Evolutionary conservation across 306 rosid genomes (phyloP).

Genomic region (Cucurbita moschata): DNA sequence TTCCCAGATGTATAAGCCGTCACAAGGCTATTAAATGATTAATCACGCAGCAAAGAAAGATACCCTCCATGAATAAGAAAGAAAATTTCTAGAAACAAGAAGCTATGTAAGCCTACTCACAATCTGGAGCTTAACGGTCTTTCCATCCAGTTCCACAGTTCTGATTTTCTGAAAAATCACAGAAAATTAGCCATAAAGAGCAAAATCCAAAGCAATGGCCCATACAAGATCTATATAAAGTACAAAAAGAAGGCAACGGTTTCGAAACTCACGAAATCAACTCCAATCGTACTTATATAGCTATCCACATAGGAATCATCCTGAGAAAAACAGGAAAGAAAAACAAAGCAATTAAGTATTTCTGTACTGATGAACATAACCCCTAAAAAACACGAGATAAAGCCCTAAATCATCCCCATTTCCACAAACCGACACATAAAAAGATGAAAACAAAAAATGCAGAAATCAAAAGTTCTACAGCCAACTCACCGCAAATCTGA

Average conservation of each 20-base stretch:
- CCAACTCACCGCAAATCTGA: constrained; percentile 63
- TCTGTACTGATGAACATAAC: background rate
- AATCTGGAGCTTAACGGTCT: constrained; percentile 91
- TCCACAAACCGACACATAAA: background rate
- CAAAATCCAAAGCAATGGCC: background rate
- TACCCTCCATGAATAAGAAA: background rate
- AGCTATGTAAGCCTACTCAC: constrained; percentile 28
- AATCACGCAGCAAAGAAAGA: background rate
- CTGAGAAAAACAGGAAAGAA: constrained; percentile 16
- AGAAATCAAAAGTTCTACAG: background rate
- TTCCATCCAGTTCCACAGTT: constrained; percentile 80
- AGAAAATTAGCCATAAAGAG: background rate
- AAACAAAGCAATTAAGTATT: background rate
- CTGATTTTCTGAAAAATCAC: constrained; percentile 61
- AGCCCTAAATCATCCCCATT: constrained; percentile 8
- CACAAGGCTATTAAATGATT: background rate
- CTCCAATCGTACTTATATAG: constrained; percentile 94
- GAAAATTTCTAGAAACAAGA: background rate
- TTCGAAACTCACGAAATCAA: constrained; percentile 58
- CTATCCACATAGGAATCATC: constrained; percentile 91
- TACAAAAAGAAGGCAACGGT: background rate
- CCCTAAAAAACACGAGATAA: background rate
- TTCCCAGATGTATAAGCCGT: background rate
- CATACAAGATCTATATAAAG: background rate
- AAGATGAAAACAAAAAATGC: background rate